Evolutionary conservation across 2,329 filamentous ascomycete genomes (phyloP), one percentile per base, ranked within the genome.

Genomic region (Pseudopyrenochaeta lycopersici): DNA sequence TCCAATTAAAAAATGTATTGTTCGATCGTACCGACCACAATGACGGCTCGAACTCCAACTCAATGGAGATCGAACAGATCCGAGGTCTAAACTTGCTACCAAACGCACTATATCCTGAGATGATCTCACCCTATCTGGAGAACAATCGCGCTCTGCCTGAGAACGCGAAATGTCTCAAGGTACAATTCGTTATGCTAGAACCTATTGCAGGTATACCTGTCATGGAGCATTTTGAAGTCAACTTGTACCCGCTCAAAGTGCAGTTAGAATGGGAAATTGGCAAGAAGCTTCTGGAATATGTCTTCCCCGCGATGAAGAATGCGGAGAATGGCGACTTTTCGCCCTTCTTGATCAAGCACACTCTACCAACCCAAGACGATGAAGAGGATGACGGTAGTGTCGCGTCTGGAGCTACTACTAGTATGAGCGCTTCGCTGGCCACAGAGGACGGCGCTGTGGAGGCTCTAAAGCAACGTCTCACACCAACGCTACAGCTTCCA

Each of bases 161-260:
- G 40, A 87, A 90, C 56, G 84, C 85, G 40, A 91, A 92, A 69
- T 98, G 98, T 90, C 85, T 99, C 46, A 87, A 90, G 30, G 91
- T 99, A 11, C 95, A 96, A 72, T 99, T 96, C 92, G 88, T 97
- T 72, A 97, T 97, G 92, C 84, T 99, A 4, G 95, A 99, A 77
- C 93, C 95, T 7, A 97, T 99, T 74, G 95, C 94, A 32, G 95
- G 95, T 43, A 99, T 99, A 57, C 92, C 94, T 0, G 93, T 99
- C 29, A 91, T 99, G 82, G 94, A 98, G 65, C 90, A 96, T 67
- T 99, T 99, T 68, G 93, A 98, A 75, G 91, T 99, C 49, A 92
- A 93, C 49, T 80, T 99, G 17, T 93, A 96, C 74, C 96, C 95
- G 0, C 85, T 99, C 73, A 96, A 92, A 75, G 88, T 99, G 18